Percentiles rank a stretch among this genome's conserved stretches.
Evolutionary conservation across 345 rosid genomes (phyloP).

Genomic region (Gossypium mustelinum): DNA sequence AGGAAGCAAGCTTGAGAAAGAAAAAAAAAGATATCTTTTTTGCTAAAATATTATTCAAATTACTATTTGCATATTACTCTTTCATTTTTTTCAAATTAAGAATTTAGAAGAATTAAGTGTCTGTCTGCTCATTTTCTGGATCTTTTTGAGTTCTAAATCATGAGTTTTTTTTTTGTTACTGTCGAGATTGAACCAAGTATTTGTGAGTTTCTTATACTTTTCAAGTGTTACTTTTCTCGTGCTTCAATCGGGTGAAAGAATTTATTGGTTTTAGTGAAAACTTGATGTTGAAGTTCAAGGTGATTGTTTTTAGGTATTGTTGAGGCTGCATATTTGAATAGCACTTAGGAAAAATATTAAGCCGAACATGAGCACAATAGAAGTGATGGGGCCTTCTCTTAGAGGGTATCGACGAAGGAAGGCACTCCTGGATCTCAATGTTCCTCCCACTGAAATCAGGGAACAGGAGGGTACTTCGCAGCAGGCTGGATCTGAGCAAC

Average conservation of each 20-base stretch:
- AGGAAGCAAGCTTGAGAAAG: not conserved
- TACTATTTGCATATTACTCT: not conserved
- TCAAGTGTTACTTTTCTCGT: not conserved
- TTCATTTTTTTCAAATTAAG: not conserved
- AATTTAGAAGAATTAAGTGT: not conserved
- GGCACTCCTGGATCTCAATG: slow-evolving; percentile 43
- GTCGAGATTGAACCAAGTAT: not conserved
- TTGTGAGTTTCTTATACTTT: not conserved
- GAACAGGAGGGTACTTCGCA: slow-evolving; percentile 58
- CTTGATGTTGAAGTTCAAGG: not conserved
- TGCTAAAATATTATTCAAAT: not conserved
- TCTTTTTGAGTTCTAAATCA: not conserved
- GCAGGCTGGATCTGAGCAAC: slow-evolving; percentile 24
- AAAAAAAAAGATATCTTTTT: not conserved
- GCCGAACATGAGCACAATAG: slow-evolving; percentile 42
- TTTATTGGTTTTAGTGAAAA: not conserved
- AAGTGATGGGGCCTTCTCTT: slow-evolving; percentile 30
- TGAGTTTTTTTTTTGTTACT: not conserved
- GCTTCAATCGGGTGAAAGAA: not conserved
- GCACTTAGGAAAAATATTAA: not conserved
- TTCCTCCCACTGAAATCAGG: slow-evolving; percentile 48
- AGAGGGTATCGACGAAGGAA: slow-evolving; percentile 57
- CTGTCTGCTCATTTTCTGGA: not conserved
- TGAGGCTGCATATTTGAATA: not conserved
- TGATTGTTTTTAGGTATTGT: not conserved